These are phyloP conservation scores for Nigrospora sphaerica DNA, from an alignment of 2,329 filamentous ascomycete species.

Conservation along the genomic window DNA sequence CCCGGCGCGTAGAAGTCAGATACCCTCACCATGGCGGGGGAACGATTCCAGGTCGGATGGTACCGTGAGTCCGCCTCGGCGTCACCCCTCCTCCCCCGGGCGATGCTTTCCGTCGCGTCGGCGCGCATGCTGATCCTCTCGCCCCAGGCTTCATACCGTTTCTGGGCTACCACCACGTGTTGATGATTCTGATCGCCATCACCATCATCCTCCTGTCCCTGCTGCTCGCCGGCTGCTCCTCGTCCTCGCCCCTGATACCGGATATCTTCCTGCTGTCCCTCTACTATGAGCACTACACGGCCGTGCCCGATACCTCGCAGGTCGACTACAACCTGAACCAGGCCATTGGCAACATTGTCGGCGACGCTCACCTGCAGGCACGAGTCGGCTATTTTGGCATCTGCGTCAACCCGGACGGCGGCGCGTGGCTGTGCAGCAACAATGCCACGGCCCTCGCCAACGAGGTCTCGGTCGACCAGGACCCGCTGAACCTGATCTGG, in stretches of 20 bases:
- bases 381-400: conserved; percentile 98
- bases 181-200: conserved; percentile 95
- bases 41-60: conserved; percentile 39
- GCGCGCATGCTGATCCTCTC: background rate
- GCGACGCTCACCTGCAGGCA: conserved; percentile 74
- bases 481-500: conserved; percentile 96
- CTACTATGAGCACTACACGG: conserved; percentile 85
- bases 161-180: conserved; percentile 72
- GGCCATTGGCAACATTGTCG: conserved; percentile 85
- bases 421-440: conserved; percentile 91
- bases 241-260: conserved; percentile 89
- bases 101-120: background rate
- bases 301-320: conserved; percentile 76
- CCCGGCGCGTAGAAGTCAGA: too few species aligned
- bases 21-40: background rate
- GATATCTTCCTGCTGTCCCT: conserved; percentile 97
- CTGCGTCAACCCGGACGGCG: conserved; percentile 86
- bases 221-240: conserved; percentile 90
- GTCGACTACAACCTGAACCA: conserved; percentile 82
- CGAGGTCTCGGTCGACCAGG: conserved; percentile 82
- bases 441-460: conserved; percentile 91
- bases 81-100: background rate
- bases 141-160: conserved; percentile 57
- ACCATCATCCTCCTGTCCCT: conserved; percentile 92
- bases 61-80: background rate